Evolutionary conservation across 2,329 filamentous ascomycete genomes (phyloP), one percentile per base, ranked within the genome.

Genomic region (Cadophora gregata): DNA sequence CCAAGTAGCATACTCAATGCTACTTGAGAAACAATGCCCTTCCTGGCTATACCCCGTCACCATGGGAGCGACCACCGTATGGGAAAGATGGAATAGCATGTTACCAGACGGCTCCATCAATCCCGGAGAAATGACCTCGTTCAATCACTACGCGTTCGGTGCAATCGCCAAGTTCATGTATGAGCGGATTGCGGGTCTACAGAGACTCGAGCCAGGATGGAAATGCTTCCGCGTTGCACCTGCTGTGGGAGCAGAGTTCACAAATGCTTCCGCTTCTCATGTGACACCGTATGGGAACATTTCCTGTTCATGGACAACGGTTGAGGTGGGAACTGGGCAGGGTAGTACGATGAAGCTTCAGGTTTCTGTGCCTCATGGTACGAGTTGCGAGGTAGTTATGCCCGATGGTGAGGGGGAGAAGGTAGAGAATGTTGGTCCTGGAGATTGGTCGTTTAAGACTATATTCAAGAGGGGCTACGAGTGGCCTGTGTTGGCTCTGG

Each of bases 131-230:
- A 79, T 80, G 79, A 79, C 77, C 0, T 77, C 75, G 25, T 76
- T 78, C 58, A 78, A 80, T 59, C 78, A 79, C 62, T 79, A 79
- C 53, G 76, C 78, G 2, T 74, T 79, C 7, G 78, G 78, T 7
- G 75, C 75, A 21, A 76, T 79, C 31, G 78, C 75, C 19, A 3
- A 72, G 45, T 80, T 77, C 75, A 72, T 79, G 47, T 76, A 79
- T 65, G 67, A 73, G 63, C 73, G 72, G 9, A 68, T 78, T n/a
- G 77, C 74, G 4, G 77, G 76, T 3, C 68, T 78, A 3, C 69
- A 68, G 12, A 69, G 70, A 5, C 64, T 69, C 0, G 70, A 72
- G 29, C 71, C 75, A 8, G 76, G 74, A 1, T 77, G 76, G 75
- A 74, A 75, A 63, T 66, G 42, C 1, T 63, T 70, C 1, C 68